These are phyloP conservation scores for Penicillium tannophilum DNA, from an alignment of 495 filamentous ascomycete species.

Conservation along the genomic window DNA sequence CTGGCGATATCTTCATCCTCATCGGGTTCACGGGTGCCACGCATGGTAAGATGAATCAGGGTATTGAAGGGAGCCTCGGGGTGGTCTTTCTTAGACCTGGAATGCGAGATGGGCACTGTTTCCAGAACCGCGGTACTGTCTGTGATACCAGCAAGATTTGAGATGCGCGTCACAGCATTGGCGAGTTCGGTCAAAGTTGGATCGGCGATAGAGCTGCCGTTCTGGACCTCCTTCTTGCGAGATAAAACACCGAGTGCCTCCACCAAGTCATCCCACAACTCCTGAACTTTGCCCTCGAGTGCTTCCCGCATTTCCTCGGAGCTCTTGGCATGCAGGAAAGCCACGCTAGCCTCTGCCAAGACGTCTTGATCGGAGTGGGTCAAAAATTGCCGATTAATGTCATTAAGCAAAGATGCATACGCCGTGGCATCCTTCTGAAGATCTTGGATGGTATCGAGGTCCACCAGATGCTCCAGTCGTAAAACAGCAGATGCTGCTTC, in stretches of 20 bases:
- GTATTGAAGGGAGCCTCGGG: conserved; percentile 61
- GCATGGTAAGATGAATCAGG: conserved; percentile 65
- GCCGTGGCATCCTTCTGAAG: conserved; percentile 82
- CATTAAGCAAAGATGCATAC: conserved; percentile 81
- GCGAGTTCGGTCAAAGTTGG: conserved; percentile 67
- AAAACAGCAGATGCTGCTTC: conserved; percentile 82
- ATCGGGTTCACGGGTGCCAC: conserved; percentile 61
- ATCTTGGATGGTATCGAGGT: conserved; percentile 86
- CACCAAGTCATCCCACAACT: conserved; percentile 82
- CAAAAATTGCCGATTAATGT: conserved; percentile 91
- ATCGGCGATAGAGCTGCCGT: conserved; percentile 60
- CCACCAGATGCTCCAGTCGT: conserved; percentile 81
- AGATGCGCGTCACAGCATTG: conserved; percentile 80
- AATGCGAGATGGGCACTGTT: conserved; percentile 42
- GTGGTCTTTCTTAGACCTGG: conserved; percentile 51
- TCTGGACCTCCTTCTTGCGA: conserved; percentile 64
- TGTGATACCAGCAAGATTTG: conserved; percentile 78
- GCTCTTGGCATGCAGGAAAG: conserved; percentile 79
- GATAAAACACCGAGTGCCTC: conserved; percentile 68
- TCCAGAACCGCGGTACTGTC: conserved; percentile 77
- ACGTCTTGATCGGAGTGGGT: conserved; percentile 85
- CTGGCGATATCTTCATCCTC: conserved; percentile 65
- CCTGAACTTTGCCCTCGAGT: conserved; percentile 74
- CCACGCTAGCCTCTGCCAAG: conserved; percentile 78
- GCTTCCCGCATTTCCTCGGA: conserved; percentile 87